Evolutionary conservation across 2,329 filamentous ascomycete genomes (phyloP), one percentile per base, ranked within the genome.

Genomic region (Dryadomyces quercus-mongolicae): DNA sequence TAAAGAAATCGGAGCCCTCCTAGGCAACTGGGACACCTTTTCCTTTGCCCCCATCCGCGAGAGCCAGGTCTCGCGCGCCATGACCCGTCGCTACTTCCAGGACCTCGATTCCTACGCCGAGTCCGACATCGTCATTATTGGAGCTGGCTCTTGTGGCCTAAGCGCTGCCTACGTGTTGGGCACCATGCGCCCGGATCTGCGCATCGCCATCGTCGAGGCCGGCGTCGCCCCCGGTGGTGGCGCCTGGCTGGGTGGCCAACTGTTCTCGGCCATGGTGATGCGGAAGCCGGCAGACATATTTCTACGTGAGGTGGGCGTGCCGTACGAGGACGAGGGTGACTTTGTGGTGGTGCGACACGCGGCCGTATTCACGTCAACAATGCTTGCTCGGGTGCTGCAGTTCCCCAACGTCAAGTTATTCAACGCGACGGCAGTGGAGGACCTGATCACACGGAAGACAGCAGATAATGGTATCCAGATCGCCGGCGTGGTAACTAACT

Each of bases 391-490:
- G 71, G 90, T 96, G 10, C 75, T 96, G 52, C 71, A 79, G 56
- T 87, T 94, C 74, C 86, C 88, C 59, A 95, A 96, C 70, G 81
- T 95, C 65, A 96, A 96, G 80, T 82, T 96, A 58, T 96, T 95
- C 82, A 96, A 96, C 67, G 90, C 90, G 42, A 95, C 91, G 40
- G 79, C 86, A 20, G 90, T 96, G 46, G 91, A 96, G 72, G 90
- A 96, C 65, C 75, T 96, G 59, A 92, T 96, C 70, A 95, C 90
- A 20, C 86, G 90, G 9, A 49, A 66, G 70, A 45, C 69, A 43
- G 47, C n/a, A 12, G 72, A 74, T 20, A 70, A 71, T 2, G 71
- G 74, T 10, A 71, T 94, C 46, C 82, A 86, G 59, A 84, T 95
- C 60, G 86, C 88, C 9, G 90, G 90, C 63, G 90, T 95, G 1